Conservation (phyloP, 805 yeast genomes). For the Cyberlindnera xishuangbannaensis region DNA sequence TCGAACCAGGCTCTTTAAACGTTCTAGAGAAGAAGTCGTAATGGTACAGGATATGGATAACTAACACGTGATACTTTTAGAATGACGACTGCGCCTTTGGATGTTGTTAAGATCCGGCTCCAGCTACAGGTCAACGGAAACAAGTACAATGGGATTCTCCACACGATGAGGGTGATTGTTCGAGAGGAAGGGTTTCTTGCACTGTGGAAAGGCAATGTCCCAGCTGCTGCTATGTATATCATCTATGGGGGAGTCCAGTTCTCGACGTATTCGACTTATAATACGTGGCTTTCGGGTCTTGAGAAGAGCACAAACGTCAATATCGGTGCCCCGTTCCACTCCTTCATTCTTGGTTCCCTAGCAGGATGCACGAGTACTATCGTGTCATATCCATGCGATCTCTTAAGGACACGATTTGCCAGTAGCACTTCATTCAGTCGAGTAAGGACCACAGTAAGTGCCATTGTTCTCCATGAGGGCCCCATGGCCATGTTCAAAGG, state of each 20-base stretch:
- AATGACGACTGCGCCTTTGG: conserved; percentile 69
- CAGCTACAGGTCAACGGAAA: conserved; percentile 45
- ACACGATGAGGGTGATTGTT: conserved; percentile 38
- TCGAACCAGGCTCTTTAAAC: too few species aligned
- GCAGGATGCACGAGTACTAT: conserved; percentile 75
- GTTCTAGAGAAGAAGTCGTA: conserved; percentile 15
- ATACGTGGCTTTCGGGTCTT: conserved; percentile 34
- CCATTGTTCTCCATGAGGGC: conserved; percentile 37
- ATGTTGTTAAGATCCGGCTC: conserved; percentile 68
- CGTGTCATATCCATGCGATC: conserved; percentile 82
- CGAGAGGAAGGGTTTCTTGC: conserved; percentile 65
- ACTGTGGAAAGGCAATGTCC: conserved; percentile 95
- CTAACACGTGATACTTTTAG: conserved; percentile 33
- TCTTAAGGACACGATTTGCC: conserved; percentile 81
- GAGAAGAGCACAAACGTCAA: conserved; percentile 14
- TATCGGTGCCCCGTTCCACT: conserved; percentile 26
- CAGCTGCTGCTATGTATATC: conserved; percentile 83
- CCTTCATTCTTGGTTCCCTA: conserved; percentile 59
- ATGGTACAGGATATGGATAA: too few species aligned
- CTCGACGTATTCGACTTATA: conserved; percentile 56
- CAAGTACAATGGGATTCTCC: conserved; percentile 31
- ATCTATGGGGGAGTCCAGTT: conserved; percentile 85
- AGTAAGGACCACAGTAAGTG: conserved; percentile 23
- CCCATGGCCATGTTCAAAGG: conserved; percentile 45
- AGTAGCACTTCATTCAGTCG: conserved; percentile 39